Percentiles rank a stretch among this genome's conserved stretches.
Conservation (phyloP, 306 rosid genomes). For the Vachellia pachyceras region DNA sequence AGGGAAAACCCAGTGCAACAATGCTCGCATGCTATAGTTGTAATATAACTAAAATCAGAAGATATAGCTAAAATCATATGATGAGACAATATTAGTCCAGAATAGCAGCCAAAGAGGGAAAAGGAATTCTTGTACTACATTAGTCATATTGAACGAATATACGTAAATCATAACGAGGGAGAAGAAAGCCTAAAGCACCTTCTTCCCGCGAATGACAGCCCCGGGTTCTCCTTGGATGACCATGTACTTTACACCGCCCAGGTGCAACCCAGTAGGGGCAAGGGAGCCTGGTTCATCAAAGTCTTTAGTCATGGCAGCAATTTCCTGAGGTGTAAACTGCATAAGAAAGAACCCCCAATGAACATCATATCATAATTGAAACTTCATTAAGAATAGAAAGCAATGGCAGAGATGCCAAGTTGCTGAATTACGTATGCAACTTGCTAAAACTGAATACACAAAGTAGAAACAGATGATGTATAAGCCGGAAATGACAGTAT, state of each 20-base stretch:
- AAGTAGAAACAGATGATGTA: background rate
- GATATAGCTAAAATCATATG: background rate
- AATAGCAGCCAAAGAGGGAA: constrained; percentile 21
- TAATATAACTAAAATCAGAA: background rate
- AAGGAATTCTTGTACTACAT: background rate
- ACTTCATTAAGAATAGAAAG: background rate
- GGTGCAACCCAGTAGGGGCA: constrained; percentile 64
- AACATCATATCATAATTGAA: background rate
- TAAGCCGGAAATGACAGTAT: background rate
- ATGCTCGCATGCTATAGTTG: background rate
- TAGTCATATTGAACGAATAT: background rate
- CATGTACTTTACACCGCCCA: constrained; percentile 67
- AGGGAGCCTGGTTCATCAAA: constrained; percentile 61
- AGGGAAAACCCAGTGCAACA: background rate
- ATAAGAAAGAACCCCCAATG: background rate
- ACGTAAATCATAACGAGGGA: background rate
- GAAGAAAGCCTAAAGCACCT: constrained; percentile 43
- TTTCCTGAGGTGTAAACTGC: constrained; percentile 57
- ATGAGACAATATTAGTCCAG: background rate
- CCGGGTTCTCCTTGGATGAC: constrained; percentile 68
- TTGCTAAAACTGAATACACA: background rate
- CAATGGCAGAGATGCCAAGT: background rate
- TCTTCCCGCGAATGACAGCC: constrained; percentile 65
- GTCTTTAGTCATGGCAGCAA: constrained; percentile 52
- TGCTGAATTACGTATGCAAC: background rate